Conservation (phyloP, 768 basidiomycete species). For the Termitomyces sp. region DNA sequence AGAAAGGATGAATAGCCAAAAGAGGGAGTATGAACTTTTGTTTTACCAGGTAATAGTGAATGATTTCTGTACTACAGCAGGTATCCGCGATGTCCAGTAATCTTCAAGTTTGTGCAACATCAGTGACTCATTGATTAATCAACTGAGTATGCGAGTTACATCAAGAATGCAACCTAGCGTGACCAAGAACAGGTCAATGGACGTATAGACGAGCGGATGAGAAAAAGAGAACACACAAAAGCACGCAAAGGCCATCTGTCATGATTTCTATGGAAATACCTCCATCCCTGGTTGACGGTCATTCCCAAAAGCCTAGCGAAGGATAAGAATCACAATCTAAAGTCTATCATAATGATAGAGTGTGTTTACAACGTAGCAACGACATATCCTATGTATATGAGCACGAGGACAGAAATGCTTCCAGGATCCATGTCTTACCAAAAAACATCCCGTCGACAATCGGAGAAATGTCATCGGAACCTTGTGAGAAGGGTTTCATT, state of each 20-base stretch:
- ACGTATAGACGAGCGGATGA: not conserved
- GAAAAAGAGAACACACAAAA: not conserved
- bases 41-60: constrained; percentile 12
- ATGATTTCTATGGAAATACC: not conserved
- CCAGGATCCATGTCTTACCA: not conserved
- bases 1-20: not conserved
- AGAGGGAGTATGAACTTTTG: not conserved
- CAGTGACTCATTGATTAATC: not conserved
- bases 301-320: not conserved
- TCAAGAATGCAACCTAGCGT: not conserved
- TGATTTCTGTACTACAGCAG: constrained; percentile 5
- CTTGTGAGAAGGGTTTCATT: not conserved
- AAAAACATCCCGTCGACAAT: not conserved
- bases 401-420: not conserved
- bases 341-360: not conserved
- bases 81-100: constrained; percentile 11
- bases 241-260: not conserved
- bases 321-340: not conserved
- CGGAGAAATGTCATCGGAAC: not conserved
- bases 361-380: not conserved
- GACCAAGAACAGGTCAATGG: not conserved
- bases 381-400: not conserved
- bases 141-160: not conserved
- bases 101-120: not conserved
- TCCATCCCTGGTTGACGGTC: not conserved